Evolutionary conservation across 345 rosid genomes (phyloP).

Genomic region (Draba incana): DNA sequence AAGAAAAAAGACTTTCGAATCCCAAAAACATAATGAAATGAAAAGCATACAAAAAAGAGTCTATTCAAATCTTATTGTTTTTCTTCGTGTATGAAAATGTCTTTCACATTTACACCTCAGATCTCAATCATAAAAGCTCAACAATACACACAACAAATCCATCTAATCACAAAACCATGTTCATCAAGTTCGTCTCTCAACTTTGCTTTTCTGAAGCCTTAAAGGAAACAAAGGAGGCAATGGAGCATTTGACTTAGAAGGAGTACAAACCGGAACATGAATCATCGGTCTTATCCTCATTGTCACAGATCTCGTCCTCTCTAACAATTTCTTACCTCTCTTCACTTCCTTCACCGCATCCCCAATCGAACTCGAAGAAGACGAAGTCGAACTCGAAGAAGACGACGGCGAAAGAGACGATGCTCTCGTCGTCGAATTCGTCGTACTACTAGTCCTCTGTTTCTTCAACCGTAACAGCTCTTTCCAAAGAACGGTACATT

Average conservation of each 20-base stretch:
- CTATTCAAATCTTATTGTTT: constrained; percentile 17
- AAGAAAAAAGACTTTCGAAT: not conserved
- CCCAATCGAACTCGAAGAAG: constrained; percentile 63
- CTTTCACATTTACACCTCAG: constrained; percentile 37
- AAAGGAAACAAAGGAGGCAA: constrained; percentile 71
- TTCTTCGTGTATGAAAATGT: constrained; percentile 24
- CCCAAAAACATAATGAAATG: not conserved
- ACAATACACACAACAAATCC: constrained; percentile 15
- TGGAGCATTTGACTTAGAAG: constrained; percentile 49
- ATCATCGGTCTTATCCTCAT: constrained; percentile 87
- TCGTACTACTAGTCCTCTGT: constrained; percentile 55
- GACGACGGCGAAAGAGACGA: constrained; percentile 72
- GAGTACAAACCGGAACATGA: constrained; percentile 78
- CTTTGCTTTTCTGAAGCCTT: constrained; percentile 55
- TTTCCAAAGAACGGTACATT: constrained; percentile 94
- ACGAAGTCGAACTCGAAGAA: constrained; percentile 66
- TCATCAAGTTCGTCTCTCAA: constrained; percentile 50
- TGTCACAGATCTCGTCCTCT: constrained; percentile 77
- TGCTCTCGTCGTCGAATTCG: constrained; percentile 56
- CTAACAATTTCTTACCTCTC: constrained; percentile 75
- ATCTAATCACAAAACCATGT: constrained; percentile 35
- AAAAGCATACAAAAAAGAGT: constrained; percentile 23
- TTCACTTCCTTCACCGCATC: constrained; percentile 58
- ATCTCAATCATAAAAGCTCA: constrained; percentile 31
- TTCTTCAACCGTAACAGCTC: constrained; percentile 86